Evolutionary conservation across 1,284 basidiomycete species (phyloP).

Genomic region (Prillingera fragicola): DNA sequence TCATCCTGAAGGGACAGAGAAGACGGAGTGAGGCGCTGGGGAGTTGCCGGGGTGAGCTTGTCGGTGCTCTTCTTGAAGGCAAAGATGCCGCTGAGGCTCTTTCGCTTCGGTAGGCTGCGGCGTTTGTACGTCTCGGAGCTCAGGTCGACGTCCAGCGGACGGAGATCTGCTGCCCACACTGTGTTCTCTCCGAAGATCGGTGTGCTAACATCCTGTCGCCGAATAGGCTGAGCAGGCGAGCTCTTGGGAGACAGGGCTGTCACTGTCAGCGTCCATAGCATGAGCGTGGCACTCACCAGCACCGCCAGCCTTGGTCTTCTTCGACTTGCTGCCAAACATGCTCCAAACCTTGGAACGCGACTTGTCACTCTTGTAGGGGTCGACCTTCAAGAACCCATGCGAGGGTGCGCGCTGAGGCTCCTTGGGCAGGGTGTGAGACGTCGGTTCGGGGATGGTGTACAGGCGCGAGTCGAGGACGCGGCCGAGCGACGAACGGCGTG

Average conservation of each 20-base stretch:
- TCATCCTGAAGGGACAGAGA: background rate
- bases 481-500: constrained; percentile 19
- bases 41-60: constrained; percentile 10
- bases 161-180: no score
- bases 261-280: no score
- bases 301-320: constrained; percentile 20
- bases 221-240: no score
- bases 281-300: background rate
- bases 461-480: constrained; percentile 8
- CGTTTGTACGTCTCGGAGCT: no score
- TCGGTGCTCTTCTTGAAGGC: constrained; percentile 24
- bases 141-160: background rate
- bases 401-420: constrained; percentile 4
- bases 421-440: constrained; percentile 2
- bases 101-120: constrained; percentile 42
- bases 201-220: no score
- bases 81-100: constrained; percentile 39
- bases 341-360: constrained; percentile 39
- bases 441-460: background rate
- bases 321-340: constrained; percentile 25
- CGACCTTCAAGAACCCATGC: no score
- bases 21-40: background rate
- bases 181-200: no score
- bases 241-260: no score
- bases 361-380: constrained; percentile 27